These are phyloP conservation scores for Arthrinium phaeospermum DNA, from an alignment of 2,329 filamentous ascomycete genomes.

Conservation along the genomic window DNA sequence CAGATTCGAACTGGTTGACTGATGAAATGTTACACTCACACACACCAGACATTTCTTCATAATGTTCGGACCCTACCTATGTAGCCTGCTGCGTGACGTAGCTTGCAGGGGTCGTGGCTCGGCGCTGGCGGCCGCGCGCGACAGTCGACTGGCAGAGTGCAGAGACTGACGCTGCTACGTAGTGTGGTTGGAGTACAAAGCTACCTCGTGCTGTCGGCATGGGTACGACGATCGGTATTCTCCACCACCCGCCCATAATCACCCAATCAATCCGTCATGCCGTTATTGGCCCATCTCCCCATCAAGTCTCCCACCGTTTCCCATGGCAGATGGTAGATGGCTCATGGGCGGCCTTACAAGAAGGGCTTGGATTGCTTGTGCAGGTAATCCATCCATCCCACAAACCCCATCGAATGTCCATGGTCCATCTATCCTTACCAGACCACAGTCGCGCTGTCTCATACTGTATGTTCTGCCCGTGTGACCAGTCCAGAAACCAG, in stretches of 20 bases:
- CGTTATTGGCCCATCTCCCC: not conserved
- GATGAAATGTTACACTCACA: not conserved
- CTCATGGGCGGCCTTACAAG: not conserved
- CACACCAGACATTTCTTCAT: not conserved
- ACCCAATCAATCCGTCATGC: slow-evolving; percentile 11
- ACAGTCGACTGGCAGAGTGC: not conserved
- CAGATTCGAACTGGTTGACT: not conserved
- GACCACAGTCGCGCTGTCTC: not conserved
- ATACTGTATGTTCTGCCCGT: not conserved
- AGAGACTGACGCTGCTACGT: not conserved
- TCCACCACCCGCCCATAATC: not conserved
- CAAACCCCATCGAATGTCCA: not conserved
- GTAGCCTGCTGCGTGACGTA: slow-evolving; percentile 1
- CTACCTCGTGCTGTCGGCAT: not conserved
- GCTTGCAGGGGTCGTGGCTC: not conserved
- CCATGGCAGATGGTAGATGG: no score
- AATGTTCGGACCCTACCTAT: not conserved
- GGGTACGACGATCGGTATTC: not conserved
- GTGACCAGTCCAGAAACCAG: not conserved
- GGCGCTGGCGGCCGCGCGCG: not conserved
- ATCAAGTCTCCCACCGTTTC: not conserved
- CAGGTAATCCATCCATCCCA: not conserved
- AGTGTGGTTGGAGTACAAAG: not conserved
- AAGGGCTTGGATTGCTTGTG: not conserved
- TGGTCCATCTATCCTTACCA: not conserved